Evolutionary conservation across 148 eudicot species (phyloP).

Genomic region (Arctostaphylos glauca): DNA sequence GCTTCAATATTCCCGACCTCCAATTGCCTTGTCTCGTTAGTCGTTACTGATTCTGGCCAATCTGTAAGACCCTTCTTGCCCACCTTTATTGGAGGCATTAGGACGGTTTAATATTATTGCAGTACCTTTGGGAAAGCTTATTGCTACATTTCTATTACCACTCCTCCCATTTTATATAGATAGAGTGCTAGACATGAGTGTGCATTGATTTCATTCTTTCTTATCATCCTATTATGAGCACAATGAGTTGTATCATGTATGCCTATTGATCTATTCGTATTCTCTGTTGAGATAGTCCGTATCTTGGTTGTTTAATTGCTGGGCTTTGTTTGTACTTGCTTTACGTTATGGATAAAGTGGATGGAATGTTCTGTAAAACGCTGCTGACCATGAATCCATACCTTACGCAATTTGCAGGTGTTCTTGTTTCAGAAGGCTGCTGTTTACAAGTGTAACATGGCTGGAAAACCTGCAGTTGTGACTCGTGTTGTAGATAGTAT

Average conservation of each 20-base stretch:
- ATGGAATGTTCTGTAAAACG: not conserved
- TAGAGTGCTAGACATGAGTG: not conserved
- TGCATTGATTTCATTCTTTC: not conserved
- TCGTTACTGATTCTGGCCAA: too few species aligned
- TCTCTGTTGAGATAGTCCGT: not conserved
- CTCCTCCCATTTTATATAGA: not conserved
- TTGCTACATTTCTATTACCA: not conserved
- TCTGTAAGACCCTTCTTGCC: not conserved
- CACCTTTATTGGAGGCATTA: not conserved
- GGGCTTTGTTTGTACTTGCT: not conserved
- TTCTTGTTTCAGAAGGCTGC: conserved; percentile 95
- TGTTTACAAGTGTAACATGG: conserved; percentile 90
- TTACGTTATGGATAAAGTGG: not conserved
- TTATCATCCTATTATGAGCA: not conserved
- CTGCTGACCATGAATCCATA: not conserved
- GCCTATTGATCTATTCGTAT: not conserved
- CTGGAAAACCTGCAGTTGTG: conserved; percentile 95
- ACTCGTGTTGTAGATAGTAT: conserved; percentile 99
- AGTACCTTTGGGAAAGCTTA: not conserved
- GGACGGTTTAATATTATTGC: not conserved
- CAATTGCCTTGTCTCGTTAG: too few species aligned
- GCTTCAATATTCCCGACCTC: too few species aligned
- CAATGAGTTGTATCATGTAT: not conserved
- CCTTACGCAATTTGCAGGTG: conserved; percentile 44
- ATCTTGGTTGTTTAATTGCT: not conserved